phyloP scores from a whole-genome alignment of 2,329 filamentous ascomycete species.

The Colletotrichum higginsianum region DNA sequence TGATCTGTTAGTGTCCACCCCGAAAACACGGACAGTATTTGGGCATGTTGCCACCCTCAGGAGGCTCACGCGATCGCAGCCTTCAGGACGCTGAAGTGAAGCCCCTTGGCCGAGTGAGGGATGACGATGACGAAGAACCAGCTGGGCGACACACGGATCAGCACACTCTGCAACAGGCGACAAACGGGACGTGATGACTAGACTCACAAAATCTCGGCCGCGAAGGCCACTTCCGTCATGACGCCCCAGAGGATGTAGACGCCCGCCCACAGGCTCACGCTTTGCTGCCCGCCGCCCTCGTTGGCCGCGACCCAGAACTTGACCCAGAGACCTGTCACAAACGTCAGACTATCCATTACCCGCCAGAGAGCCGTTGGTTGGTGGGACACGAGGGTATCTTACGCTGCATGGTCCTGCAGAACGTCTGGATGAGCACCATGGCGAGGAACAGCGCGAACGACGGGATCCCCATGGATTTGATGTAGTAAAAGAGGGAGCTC shows the following conservation, averaged over 20 bases:
- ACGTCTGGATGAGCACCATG: slow-evolving; percentile 20
- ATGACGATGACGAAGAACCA: slow-evolving; percentile 32
- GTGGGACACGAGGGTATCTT: no score
- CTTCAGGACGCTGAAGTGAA: slow-evolving; percentile 31
- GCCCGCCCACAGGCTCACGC: slow-evolving; percentile 19
- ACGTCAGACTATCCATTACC: background rate
- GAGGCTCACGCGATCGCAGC: slow-evolving; percentile 16
- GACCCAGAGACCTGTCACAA: slow-evolving; percentile 9
- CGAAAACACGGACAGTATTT: background rate
- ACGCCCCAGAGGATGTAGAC: slow-evolving; percentile 32
- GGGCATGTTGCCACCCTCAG: fast-evolving
- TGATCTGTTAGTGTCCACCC: background rate
- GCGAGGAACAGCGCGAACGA: slow-evolving; percentile 17
- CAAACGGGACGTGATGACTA: background rate
- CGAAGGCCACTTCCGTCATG: slow-evolving; percentile 12
- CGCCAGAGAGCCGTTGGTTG: no score
- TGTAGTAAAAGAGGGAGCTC: slow-evolving; percentile 24
- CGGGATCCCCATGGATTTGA: slow-evolving; percentile 21
- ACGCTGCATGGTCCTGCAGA: slow-evolving; percentile 31
- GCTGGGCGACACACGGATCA: background rate
- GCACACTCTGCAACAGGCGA: background rate
- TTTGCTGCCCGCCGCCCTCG: slow-evolving; percentile 9
- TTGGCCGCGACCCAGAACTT: slow-evolving; percentile 35
- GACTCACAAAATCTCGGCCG: slow-evolving; percentile 13
- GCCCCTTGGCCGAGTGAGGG: slow-evolving; percentile 35